Evolutionary conservation across 441 rosid species (phyloP), one percentile per base, ranked within the genome.

Genomic region (Brassica hybrid): DNA sequence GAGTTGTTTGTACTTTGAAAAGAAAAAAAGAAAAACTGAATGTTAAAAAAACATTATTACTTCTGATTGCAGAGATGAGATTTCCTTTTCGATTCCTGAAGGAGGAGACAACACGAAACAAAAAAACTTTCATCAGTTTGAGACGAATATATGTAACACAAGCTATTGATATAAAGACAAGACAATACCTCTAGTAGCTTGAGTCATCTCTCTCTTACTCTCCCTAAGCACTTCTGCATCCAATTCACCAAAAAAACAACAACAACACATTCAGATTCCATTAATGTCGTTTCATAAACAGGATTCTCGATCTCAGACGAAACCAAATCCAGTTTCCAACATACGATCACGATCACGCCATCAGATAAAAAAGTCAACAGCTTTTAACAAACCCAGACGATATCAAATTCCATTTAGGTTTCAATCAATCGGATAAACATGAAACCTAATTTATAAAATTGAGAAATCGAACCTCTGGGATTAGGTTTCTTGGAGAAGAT

Each of bases 81-180:
- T 93, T 84, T 94, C 99, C 89, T 85, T 94, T 87, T 94, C 99
- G 72, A 94, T 69, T 63, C 99, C 99, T 94, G 84, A 79, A 70
- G 61, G 18, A 48, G 18, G 7, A 57, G 25, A 45, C 54, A 45
- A 13, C 17, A 45, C 7, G 41, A 9, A 56, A 17, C 27, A 56
- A 1, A 6, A 1, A 50, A 7, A 23, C 0, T 9, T 30, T 48
- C 19, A 65, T 71, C 45, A 77, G 68, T 77, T 56, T 63, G 8
- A 34, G 38, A 34, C 2, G 38, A 34, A 7, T 34, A 1, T 6
- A 34, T 34, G 38, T 50, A 30, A 30, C 34, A 30, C 34, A 30
- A 30, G 34, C 34, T 30, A 30, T 30, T 30, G 34, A 30, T 30
- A 30, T 30, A 30, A 73, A 52, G 30, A 43, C 50, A 43, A 59